Evolutionary conservation across 2,329 filamentous ascomycete genomes (phyloP), one percentile per base, ranked within the genome.

Genomic region (Talaromyces sp.): DNA sequence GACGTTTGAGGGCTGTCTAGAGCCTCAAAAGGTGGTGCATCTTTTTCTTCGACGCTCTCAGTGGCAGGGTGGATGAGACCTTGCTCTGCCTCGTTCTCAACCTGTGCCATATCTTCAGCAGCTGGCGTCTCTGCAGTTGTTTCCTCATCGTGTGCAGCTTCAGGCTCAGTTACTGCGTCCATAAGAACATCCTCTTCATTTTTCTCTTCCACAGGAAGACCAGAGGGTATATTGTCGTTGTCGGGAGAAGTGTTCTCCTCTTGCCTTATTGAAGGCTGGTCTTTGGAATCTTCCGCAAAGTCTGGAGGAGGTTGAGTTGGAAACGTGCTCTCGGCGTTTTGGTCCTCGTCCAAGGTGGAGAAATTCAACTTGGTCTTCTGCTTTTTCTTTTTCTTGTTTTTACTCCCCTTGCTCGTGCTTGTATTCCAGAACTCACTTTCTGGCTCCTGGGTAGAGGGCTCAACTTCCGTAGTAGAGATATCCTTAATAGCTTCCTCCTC

Each of bases 351-450:
- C 19, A 38, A 35, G 32, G n/a, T 4, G 29, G 53, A 55, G 21
- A 21, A 12, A 55, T 38, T 38, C 32, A n/a, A 31, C 53, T 35
- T 56, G 60, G 58, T 59, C 38, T 62, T 63, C 21, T 50, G 31
- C 48, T 65, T 61, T 8, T 65, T 64, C 46, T 63, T 66, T 27
- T 65, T 65, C 61, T 68, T 68, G 57, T 64, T 60, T 57, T 63
- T 65, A 31, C 56, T 56, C 19, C 27, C 38, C 46, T 61, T 61
- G 19, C 48, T 60, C 21, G 11, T 58, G n/a, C 32, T 57, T 6
- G 59, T 58, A 48, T 11, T 52, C 58, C 52, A 55, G 19, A 51
- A 32, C 31, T 54, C 48, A 51, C 43, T 48, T 17, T 59, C 38
- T 27, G 32, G 26, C 26, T 55, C 55, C 48, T 53, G 52, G 17